A percentile compares a stretch with the other conserved stretches of the same genome.
phyloP scores from a whole-genome alignment of 2,329 filamentous ascomycete species.

The Neurospora sp. region DNA sequence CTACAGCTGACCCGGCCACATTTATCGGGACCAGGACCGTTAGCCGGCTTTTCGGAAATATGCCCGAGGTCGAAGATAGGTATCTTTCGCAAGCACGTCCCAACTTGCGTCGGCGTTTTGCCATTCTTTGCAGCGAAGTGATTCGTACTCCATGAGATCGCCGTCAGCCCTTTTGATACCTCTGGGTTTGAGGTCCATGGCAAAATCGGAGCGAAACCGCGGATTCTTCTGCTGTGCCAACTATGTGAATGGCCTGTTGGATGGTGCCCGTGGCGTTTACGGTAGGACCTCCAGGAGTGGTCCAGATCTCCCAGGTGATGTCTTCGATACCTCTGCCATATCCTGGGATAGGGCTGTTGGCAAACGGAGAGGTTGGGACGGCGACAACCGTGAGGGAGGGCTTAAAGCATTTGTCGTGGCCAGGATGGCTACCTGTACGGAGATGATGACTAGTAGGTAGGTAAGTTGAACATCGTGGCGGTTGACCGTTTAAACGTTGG shows the following conservation, averaged over 20 bases:
- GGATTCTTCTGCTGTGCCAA: conserved; percentile 12
- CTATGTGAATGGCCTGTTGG: conserved; percentile 7
- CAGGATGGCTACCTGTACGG: neutral
- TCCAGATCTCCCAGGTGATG: conserved; percentile 10
- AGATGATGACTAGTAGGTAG: neutral
- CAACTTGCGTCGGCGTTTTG: too few relatives aligned
- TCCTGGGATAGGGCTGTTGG: neutral
- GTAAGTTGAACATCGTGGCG: neutral
- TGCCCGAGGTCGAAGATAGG: conserved; percentile 9
- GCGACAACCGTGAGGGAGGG: neutral
- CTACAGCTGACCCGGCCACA: conserved; percentile 2
- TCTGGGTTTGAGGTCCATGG: too few relatives aligned
- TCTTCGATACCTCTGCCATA: neutral
- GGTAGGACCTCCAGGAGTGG: conserved; percentile 6
- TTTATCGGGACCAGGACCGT: neutral
- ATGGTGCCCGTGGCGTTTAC: conserved; percentile 13
- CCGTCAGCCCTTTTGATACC: too few relatives aligned
- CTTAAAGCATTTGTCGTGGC: neutral
- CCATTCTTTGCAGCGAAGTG: neutral
- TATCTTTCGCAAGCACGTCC: conserved; percentile 2
- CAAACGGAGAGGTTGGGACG: neutral
- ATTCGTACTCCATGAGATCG: neutral
- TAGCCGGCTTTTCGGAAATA: conserved; percentile 7
- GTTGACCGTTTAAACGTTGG: neutral
- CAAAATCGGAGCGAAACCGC: conserved; percentile 11